Conservation (phyloP, 768 basidiomycete genomes). For the Tephrocybe sp. region DNA sequence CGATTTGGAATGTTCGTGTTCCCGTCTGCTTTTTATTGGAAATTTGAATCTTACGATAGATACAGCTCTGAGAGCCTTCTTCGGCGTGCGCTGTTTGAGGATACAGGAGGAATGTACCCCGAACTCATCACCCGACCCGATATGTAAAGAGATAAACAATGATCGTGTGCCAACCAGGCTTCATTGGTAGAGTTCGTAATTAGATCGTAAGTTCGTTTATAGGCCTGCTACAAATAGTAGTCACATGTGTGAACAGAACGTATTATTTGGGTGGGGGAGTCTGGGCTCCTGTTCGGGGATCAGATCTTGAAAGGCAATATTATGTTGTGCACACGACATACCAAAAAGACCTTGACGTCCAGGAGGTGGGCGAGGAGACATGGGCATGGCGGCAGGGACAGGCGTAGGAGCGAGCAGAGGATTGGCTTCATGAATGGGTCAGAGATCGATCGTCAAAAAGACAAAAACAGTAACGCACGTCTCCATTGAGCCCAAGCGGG, state of each 20-base stretch:
- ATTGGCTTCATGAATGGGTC: conserved; percentile 46
- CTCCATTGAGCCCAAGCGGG: conserved; percentile 89
- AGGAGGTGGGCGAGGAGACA: conserved; percentile 42
- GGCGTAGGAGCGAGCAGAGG: conserved; percentile 55
- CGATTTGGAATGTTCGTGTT: conserved; percentile 83
- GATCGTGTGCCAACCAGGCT: too few species aligned
- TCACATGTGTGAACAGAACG: too few species aligned
- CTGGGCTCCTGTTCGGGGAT: too few species aligned
- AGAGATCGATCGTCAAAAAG: background rate
- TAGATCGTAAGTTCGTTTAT: too few species aligned
- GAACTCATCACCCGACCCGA: conserved; percentile 94
- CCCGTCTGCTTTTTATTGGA: background rate
- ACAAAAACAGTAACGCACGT: conserved; percentile 44
- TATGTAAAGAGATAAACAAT: too few species aligned
- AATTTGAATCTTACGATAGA: background rate
- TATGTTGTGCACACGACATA: conserved; percentile 19
- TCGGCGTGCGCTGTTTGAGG: conserved; percentile 91
- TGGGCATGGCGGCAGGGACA: conserved; percentile 29
- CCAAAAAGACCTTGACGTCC: conserved; percentile 67
- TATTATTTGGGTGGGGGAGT: too few species aligned
- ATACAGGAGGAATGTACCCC: conserved; percentile 94
- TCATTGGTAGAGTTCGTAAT: too few species aligned
- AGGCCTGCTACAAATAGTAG: too few species aligned
- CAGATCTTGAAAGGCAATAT: background rate
- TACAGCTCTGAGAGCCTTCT: conserved; percentile 76